Evolutionary conservation across 1,284 basidiomycete genomes (phyloP).

Genomic region (Papiliotrema terrestris): DNA sequence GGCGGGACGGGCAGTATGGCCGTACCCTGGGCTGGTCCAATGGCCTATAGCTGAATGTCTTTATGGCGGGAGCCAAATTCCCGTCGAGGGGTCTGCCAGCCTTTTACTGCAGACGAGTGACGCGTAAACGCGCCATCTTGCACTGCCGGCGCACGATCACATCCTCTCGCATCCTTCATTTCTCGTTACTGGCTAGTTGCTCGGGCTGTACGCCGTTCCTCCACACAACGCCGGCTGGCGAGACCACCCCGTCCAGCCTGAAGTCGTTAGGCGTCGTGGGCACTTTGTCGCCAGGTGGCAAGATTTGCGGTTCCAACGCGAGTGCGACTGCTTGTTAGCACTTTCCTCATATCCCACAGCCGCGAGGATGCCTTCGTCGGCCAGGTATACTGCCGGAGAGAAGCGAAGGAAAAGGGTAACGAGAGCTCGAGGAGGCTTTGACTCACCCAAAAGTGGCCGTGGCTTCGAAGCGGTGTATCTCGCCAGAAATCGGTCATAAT

Average conservation of each 20-base stretch:
- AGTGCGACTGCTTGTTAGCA: conserved; percentile 35
- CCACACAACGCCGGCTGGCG: conserved; percentile 32
- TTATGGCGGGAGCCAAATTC: too few relatives aligned
- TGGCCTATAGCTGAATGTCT: too few relatives aligned
- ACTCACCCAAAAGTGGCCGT: conserved; percentile 38
- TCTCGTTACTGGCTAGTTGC: too few relatives aligned
- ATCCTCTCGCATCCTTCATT: too few relatives aligned
- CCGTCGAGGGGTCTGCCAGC: too few relatives aligned
- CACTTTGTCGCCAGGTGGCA: conserved; percentile 23
- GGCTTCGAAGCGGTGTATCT: conserved; percentile 23
- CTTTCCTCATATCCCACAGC: not conserved
- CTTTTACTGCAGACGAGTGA: too few relatives aligned
- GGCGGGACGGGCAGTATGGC: too few relatives aligned
- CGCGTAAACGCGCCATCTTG: too few relatives aligned
- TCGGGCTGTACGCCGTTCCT: conserved; percentile 1
- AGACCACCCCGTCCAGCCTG: conserved; percentile 37
- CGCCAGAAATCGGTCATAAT: conserved; percentile 44
- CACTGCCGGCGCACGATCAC: too few relatives aligned
- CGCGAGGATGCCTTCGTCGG: not conserved
- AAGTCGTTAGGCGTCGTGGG: conserved; percentile 39
- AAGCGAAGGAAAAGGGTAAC: not conserved
- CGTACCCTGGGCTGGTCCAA: too few relatives aligned
- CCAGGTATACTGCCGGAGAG: not conserved
- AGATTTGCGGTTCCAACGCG: conserved; percentile 39
- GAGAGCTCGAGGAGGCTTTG: not conserved